These are phyloP conservation scores for Rutstroemia sp. DNA, from an alignment of 2,329 filamentous ascomycete species.

Conservation along the genomic window DNA sequence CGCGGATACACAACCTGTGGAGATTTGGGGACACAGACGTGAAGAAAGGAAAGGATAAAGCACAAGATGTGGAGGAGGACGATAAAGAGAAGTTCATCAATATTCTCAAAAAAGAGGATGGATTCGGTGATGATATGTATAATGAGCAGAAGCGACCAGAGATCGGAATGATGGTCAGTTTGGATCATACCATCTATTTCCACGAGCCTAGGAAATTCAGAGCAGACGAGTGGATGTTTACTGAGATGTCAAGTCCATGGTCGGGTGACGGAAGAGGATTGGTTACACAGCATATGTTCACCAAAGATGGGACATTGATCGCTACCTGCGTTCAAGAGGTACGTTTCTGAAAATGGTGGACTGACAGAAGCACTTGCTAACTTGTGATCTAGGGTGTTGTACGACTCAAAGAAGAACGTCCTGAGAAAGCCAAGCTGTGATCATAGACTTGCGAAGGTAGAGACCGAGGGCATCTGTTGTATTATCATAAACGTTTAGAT, in stretches of 20 bases:
- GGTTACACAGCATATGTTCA: constrained; percentile 68
- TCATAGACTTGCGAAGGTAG: not conserved
- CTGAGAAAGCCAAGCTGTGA: constrained; percentile 11
- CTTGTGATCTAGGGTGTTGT: constrained; percentile 23
- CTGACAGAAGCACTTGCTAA: constrained; percentile 4
- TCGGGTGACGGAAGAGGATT: constrained; percentile 69
- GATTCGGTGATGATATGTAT: constrained; percentile 37
- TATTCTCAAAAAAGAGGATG: constrained; percentile 29
- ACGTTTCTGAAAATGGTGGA: not conserved
- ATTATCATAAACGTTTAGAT: not conserved
- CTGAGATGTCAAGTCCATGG: constrained; percentile 76
- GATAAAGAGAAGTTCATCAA: constrained; percentile 45
- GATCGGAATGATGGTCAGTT: constrained; percentile 77
- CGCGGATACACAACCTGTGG: constrained; percentile 74
- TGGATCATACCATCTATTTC: constrained; percentile 70
- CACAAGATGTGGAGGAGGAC: constrained; percentile 5
- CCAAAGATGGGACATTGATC: constrained; percentile 61
- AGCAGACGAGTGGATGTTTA: constrained; percentile 71
- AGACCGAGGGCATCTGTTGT: not conserved
- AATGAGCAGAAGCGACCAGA: constrained; percentile 45
- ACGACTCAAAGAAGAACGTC: constrained; percentile 21
- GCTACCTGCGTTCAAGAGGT: constrained; percentile 77
- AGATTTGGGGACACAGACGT: constrained; percentile 48
- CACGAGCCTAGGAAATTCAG: constrained; percentile 51
- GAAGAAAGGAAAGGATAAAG: constrained; percentile 1